Evolutionary conservation across 495 filamentous ascomycete species (phyloP), one percentile per base, ranked within the genome.

Genomic region (Neurospora cerealis): DNA sequence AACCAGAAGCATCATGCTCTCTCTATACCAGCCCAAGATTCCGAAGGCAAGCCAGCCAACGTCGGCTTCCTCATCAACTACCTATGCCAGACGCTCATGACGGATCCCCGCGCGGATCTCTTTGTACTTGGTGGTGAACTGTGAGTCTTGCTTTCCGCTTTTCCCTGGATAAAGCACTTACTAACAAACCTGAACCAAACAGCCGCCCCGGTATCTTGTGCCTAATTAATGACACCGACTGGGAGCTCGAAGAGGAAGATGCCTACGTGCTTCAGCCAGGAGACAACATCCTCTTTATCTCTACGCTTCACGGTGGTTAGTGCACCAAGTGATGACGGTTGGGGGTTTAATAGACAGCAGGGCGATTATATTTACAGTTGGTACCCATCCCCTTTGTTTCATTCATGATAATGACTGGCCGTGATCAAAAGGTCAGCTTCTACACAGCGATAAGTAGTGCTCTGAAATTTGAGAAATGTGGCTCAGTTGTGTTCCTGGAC

Each of bases 151-250:
- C 24, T 28, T 28, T 28, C 24, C 24, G 24, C 24, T 28, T 28
- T 28, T 28, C 24, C 24, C 24, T 28, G 24, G 24, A 28, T 28
- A n/a, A 41, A 41, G 37, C 40, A 36, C 41, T 13, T 39, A 32
- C 70, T 39, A n/a, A 44, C 41, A 71, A 36, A 48, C 34, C 72
- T 46, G 8, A 72, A 48, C 60, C 24, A 11, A 72, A 46, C 76
- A 98, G 96, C 40, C 93, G 96, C 69, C 95, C 96, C 7, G 96
- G 96, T n/a, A 97, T 98, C 77, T 88, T 99, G 69, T 96, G 98
- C 19, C 85, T 99, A 73, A 95, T 99, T 81, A 99, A 99, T 80
- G 95, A 99, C 77, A 91, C 93, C 54, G 96, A 99, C 80, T 99
- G 96, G 96, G 95, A 98, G 83, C 88, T 99, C 17, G 96, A 98